phyloP scores from a whole-genome alignment of 108 stramenopile species.

The Schizochytrium sp. region DNA sequence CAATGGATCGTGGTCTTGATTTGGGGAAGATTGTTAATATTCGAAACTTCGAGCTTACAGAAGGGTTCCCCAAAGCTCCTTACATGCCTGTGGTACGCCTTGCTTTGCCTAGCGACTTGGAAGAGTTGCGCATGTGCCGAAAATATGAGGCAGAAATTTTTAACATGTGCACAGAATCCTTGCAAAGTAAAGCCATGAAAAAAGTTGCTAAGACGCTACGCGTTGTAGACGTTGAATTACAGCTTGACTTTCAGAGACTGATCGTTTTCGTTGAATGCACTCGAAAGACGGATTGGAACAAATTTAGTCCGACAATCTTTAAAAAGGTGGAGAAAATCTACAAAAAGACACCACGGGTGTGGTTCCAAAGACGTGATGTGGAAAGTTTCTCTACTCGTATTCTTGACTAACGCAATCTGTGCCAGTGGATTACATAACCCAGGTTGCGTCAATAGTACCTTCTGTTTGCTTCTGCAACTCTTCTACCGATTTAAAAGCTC shows the following conservation, averaged over 20 bases:
- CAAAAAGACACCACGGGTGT: neutral
- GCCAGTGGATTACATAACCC: too few species aligned
- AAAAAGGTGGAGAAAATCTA: neutral
- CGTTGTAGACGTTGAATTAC: slow-evolving; percentile 24
- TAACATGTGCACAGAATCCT: neutral
- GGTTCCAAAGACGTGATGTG: slow-evolving; percentile 1
- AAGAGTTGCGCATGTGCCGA: neutral
- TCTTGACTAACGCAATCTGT: too few species aligned
- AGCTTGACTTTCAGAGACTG: neutral
- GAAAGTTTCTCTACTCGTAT: neutral
- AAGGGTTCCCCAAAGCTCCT: neutral
- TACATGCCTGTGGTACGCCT: slow-evolving; percentile 1
- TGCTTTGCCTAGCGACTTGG: neutral
- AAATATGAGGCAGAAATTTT: neutral
- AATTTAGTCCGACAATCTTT: neutral
- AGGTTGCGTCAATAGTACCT: too few species aligned
- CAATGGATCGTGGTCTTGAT: slow-evolving; percentile 11
- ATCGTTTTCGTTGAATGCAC: slow-evolving; percentile 34
- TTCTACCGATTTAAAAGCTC: too few species aligned
- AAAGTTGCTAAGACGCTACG: slow-evolving; percentile 39
- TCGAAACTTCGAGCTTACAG: neutral
- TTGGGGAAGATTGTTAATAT: neutral
- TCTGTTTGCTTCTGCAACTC: too few species aligned
- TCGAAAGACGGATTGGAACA: slow-evolving; percentile 24
- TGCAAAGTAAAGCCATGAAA: neutral